Base-by-base conservation (phyloP, 2,329 filamentous ascomycete species). In the Escovopsis sp. region DNA sequence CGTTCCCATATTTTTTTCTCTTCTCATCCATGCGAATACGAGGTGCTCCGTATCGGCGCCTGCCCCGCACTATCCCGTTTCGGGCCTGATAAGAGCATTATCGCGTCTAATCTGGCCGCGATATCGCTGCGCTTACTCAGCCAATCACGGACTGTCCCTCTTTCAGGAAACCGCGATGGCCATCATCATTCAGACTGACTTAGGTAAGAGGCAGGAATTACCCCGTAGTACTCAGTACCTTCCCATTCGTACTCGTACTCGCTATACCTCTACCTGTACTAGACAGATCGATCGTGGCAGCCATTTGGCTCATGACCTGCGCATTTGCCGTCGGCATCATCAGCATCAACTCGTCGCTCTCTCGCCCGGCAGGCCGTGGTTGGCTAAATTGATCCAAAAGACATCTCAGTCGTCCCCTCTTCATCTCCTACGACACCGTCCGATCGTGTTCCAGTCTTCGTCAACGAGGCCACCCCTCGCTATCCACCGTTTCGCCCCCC, bases 31-130 rank as follows among this genome's bases (percentile, higher is more conserved):
- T n/a, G n/a, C n/a, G n/a, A n/a, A n/a, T n/a, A n/a, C n/a, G n/a
- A n/a, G n/a, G n/a, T n/a, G n/a, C n/a, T n/a, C n/a, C n/a, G n/a
- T n/a, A n/a, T 20, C 38, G 33, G 39, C n/a, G 27, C 8, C 12
- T 41, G 58, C 62, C 63, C 63, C 63, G 60, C 63, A 59, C 62
- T 66, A 66, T 47, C 42, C 59, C 49, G 1, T 32, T 54, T 58
- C 45, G 16, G 46, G 56, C 40, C 40, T 41, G 53, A 55, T 56
- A 52, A 54, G 48, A 45, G 33, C 20, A 30, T 24, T 15, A 5
- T 10, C 39, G 49, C 50, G 48, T 42, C 36, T 48, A 20, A 45
- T 9, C 14, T 38, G 50, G 50, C 44, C 48, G 50, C 48, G 51
- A 55, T 53, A 49, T n/a, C 45, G 35, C 3, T 30, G 45, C 50